Percentiles rank a stretch among this genome's conserved stretches.
phyloP scores from a whole-genome alignment of 2,329 filamentous ascomycete genomes.

The Botrytis aclada region DNA sequence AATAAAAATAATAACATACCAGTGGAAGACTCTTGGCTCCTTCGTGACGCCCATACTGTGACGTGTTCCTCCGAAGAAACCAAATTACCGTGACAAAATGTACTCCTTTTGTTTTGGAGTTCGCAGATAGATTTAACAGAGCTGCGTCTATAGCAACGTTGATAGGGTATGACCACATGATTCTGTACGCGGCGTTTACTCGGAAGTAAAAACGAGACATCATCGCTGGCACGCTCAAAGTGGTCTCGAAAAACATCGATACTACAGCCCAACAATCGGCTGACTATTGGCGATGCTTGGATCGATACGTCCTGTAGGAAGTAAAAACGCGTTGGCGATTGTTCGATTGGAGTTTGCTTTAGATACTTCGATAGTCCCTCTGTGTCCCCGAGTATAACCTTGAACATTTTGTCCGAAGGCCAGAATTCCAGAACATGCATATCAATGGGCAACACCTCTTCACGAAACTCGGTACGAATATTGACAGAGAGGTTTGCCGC shows the following conservation, averaged over 20 bases:
- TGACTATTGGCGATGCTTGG: not conserved
- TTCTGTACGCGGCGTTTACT: not conserved
- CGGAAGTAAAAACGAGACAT: not conserved
- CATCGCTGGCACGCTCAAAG: not conserved
- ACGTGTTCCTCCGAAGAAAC: not conserved
- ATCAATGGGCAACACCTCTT: not conserved
- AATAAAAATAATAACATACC: not conserved
- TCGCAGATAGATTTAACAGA: not conserved
- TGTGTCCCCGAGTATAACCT: not conserved
- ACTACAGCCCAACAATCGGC: not conserved
- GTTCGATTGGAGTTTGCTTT: not conserved
- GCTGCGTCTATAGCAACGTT: not conserved
- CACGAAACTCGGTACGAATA: not conserved
- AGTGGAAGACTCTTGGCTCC: rapidly evolving
- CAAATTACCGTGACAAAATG: not conserved
- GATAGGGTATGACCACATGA: not conserved
- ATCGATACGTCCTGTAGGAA: not conserved
- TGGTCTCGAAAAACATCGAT: not conserved
- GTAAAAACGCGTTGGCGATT: not conserved
- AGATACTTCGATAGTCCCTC: not conserved
- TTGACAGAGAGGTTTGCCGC: not conserved
- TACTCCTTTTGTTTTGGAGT: not conserved
- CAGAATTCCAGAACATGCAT: not conserved
- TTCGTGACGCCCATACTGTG: not conserved
- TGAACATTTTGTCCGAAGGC: rapidly evolving